Evolutionary conservation across 2,329 filamentous ascomycete species (phyloP).

Genomic region (Periconia macrospinosa): DNA sequence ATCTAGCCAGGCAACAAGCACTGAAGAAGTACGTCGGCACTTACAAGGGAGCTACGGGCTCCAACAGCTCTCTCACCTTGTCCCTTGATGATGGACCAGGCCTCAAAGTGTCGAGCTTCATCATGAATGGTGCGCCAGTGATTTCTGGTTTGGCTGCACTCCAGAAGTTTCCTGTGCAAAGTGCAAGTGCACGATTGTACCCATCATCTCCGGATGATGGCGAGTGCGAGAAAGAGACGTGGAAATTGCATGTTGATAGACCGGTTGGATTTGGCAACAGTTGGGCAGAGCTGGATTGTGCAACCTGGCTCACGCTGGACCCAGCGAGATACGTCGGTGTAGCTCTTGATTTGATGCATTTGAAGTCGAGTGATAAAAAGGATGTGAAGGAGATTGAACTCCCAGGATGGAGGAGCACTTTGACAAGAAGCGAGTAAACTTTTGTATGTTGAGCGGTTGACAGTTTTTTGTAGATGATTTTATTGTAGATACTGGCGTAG

Average conservation of each 20-base stretch:
- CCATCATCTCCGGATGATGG: constrained; percentile 23
- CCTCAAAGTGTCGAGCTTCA: constrained; percentile 15
- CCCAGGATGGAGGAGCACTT: background rate
- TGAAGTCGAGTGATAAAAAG: constrained; percentile 1
- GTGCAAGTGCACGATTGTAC: constrained; percentile 24
- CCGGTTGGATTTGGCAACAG: background rate
- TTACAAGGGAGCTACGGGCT: constrained; percentile 7
- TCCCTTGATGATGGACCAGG: constrained; percentile 25
- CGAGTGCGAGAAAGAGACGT: constrained; percentile 13
- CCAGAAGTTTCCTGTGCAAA: constrained; percentile 4
- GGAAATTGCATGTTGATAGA: constrained; percentile 22
- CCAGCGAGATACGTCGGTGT: constrained; percentile 17
- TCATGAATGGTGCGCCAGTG: constrained; percentile 19
- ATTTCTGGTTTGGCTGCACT: constrained; percentile 15
- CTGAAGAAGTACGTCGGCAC: constrained; percentile 21
- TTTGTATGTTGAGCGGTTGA: too few species aligned
- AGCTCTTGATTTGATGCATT: constrained; percentile 23
- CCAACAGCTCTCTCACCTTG: constrained; percentile 11
- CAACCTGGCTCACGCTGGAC: constrained; percentile 25
- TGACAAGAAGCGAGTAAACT: background rate
- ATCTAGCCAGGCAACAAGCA: constrained; percentile 19
- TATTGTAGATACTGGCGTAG: too few species aligned
- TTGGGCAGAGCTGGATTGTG: constrained; percentile 24
- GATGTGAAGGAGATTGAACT: background rate
- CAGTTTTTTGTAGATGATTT: too few species aligned